Evolutionary conservation across 2,329 filamentous ascomycete genomes (phyloP).

Genomic region (Verticillium nubilum): DNA sequence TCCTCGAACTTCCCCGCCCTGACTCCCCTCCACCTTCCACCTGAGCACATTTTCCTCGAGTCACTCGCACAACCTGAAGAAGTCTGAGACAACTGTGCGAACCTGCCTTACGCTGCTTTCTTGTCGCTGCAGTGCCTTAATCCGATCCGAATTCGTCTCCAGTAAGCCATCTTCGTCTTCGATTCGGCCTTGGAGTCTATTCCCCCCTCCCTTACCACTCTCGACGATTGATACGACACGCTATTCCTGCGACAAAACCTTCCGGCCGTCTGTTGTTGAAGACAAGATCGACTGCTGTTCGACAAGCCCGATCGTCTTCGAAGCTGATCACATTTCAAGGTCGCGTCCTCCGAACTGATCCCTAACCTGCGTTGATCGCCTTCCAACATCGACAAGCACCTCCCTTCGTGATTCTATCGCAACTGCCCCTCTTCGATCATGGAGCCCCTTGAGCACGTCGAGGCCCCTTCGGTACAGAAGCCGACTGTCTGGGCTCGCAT

Average conservation of each 20-base stretch:
- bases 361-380: background rate
- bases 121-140: background rate
- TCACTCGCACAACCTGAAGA: background rate
- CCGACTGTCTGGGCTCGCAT: slow-evolving; percentile 9
- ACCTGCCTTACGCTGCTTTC: background rate
- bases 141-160: background rate
- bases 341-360: background rate
- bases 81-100: background rate
- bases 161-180: background rate
- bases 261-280: background rate
- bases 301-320: background rate
- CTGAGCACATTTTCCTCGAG: background rate
- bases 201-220: background rate
- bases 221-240: background rate
- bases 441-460: slow-evolving; percentile 8
- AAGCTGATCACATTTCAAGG: background rate
- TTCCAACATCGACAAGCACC: background rate
- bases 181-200: background rate
- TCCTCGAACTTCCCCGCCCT: background rate
- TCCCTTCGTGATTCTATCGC: background rate
- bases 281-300: background rate
- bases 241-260: background rate
- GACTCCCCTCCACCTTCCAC: background rate
- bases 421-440: background rate
- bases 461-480: slow-evolving; percentile 1